Base-by-base conservation (phyloP, 2,329 filamentous ascomycete genomes). In the Ophiostoma pallidulum region DNA sequence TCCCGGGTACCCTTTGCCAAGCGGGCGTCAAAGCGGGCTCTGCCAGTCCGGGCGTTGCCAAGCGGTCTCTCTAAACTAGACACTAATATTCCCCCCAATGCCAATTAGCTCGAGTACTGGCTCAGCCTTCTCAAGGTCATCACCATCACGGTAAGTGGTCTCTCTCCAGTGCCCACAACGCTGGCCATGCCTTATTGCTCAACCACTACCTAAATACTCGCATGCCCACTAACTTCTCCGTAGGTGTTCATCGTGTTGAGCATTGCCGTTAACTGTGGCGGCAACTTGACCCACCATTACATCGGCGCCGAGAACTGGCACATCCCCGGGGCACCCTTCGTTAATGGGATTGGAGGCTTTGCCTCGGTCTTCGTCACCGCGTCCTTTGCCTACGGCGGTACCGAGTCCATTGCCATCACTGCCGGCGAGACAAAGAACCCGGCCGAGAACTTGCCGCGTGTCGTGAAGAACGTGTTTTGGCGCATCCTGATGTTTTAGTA, bases 91-190 rank as follows among this genome's bases (percentile, higher is more conserved):
- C 6, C 24, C 24, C 24, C 24, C 31, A 49, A n/a, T n/a, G n/a
- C n/a, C n/a, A n/a, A n/a, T n/a, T n/a, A n/a, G 45, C 18, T 86
- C 24, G 86, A 92, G 61, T 86, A 89, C 65, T 89, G 81, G 76
- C 80, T 90, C 56, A 80, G 83, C 8, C 77, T 72, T 49, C 78
- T 91, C 69, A 91, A 91, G 64, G 82, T 90, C 48, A 57, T 88
- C 42, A 86, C 84, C 24, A 77, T 90, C 28, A 47, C 85, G 20
- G 49, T 51, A 45, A 4, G 19, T 33, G 28, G 8, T 29, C 28
- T 29, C 28, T 29, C 28, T 29, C 13, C 28, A 8, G 8, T 29
- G 13, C 28, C 13, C 28, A 29, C 28, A 29, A 29, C 13, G 8
- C 28, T 29, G 8, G n/a, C n/a, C n/a, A n/a, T n/a, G n/a, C n/a